Percentiles rank a stretch among this genome's conserved stretches.
Conservation (phyloP, 352 stramenopile species). For the Phytophthora niederhauseri region DNA sequence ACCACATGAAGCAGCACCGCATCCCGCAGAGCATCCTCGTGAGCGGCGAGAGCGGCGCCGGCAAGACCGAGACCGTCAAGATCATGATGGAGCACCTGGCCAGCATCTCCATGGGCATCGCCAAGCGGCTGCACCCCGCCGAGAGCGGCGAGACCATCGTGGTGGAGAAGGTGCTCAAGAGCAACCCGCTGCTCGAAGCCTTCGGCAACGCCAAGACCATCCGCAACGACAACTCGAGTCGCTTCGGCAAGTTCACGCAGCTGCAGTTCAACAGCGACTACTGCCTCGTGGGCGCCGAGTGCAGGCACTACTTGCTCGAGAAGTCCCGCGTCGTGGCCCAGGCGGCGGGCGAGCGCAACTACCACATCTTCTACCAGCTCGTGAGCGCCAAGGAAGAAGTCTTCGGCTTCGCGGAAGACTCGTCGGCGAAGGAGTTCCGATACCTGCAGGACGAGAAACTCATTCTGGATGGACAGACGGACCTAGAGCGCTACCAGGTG, state of each 20-base stretch:
- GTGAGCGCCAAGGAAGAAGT: conserved; percentile 63
- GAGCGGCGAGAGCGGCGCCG: conserved; percentile 93
- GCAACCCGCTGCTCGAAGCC: conserved; percentile 89
- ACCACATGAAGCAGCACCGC: conserved; percentile 78
- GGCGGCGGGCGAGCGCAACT: conserved; percentile 94
- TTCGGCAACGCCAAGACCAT: conserved; percentile 94
- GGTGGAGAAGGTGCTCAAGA: conserved; percentile 90
- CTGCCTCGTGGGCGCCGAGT: conserved; percentile 89
- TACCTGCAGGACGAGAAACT: conserved; percentile 81
- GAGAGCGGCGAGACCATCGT: conserved; percentile 75
- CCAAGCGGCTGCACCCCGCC: conserved; percentile 63
- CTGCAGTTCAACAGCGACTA: conserved; percentile 92
- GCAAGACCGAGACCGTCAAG: conserved; percentile 97
- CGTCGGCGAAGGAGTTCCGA: conserved; percentile 64
- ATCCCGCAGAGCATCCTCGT: conserved; percentile 92
- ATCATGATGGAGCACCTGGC: conserved; percentile 97
- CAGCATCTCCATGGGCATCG: conserved; percentile 76
- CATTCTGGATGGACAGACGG: conserved; percentile 68
- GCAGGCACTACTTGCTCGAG: conserved; percentile 96
- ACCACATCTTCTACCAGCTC: conserved; percentile 99
- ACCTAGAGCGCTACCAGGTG: conserved; percentile 81
- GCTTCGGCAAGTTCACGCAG: conserved; percentile 96
- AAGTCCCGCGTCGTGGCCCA: conserved; percentile 96
- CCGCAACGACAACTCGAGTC: conserved; percentile 95
- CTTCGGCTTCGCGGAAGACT: conserved; percentile 55